phyloP scores from a whole-genome alignment of 805 yeast species.

The Candida caryicola region DNA sequence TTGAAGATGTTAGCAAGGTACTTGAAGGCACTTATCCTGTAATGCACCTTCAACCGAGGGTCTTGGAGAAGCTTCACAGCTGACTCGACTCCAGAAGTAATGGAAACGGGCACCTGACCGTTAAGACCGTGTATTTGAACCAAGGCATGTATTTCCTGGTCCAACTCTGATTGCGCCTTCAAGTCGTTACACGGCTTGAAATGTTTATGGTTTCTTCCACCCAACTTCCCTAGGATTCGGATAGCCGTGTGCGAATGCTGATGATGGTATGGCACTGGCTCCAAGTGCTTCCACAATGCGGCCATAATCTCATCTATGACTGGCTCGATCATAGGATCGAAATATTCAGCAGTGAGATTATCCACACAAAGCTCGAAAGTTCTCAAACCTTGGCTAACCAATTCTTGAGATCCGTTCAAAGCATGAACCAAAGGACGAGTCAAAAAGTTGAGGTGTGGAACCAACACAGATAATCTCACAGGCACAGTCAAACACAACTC shows the following conservation, averaged over 20 bases:
- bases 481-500: constrained; percentile 96
- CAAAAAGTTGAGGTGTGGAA: constrained; percentile 84
- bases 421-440: constrained; percentile 93
- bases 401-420: constrained; percentile 82
- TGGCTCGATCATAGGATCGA: constrained; percentile 96
- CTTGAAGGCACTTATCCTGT: constrained; percentile 73
- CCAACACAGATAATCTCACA: constrained; percentile 86
- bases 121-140: constrained; percentile 69
- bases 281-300: constrained; percentile 85
- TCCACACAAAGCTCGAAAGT: constrained; percentile 95
- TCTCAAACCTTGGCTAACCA: constrained; percentile 90
- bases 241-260: constrained; percentile 94
- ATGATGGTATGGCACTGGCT: constrained; percentile 91
- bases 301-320: constrained; percentile 92
- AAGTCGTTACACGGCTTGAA: constrained; percentile 73
- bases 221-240: constrained; percentile 88
- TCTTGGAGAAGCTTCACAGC: constrained; percentile 77
- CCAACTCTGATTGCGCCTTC: constrained; percentile 49
- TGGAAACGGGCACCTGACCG: constrained; percentile 60
- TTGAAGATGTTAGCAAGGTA: constrained; percentile 65
- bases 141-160: constrained; percentile 67
- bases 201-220: constrained; percentile 91
- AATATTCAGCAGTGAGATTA: constrained; percentile 91
- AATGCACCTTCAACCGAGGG: constrained; percentile 57
- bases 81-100: constrained; percentile 79